Base-by-base conservation (phyloP, 2,329 filamentous ascomycete genomes). In the Pestalotiopsis sp. region DNA sequence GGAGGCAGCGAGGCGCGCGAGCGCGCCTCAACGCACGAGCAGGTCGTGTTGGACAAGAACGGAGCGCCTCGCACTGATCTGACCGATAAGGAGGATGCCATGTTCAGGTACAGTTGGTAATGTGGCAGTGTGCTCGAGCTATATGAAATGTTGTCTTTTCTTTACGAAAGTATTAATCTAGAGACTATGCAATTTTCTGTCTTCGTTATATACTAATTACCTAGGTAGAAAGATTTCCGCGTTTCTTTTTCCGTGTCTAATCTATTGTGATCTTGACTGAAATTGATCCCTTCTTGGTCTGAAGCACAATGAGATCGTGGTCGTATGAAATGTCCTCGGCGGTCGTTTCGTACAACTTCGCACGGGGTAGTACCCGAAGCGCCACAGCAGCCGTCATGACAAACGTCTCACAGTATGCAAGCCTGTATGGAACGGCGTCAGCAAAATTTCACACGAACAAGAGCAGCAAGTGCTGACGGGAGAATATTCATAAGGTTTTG, bases 41-140 rank as follows among this genome's bases (percentile, higher is more conserved):
- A 68, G 52, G 70, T 76, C 0, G 56, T 71, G 1, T 38, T 76
- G 25, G 75, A 77, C 61, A 68, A 73, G 60, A 70, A 68, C 7
- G 77, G 76, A 4, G 69, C 70, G 6, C 75, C 74, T 0, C 71
- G 71, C 13, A 73, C 69, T 4, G 80, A 81, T 69, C 23, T 79
- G 39, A 81, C 80, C 1, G 79, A 82, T 62, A 79, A 76, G 69
- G 75, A 81, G 64, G 80, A 81, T 63, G 67, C 58, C 23, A 56
- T 70, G 7, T 81, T 81, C 64, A 71, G 79, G 12, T 81, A 82
- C 68, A 79, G 74, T 27, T 69, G 72, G 25, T 76, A 58, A 36
- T 36, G 7, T 9, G 20, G 31, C 27, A 52, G 9, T 7, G 11
- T 23, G 11, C 17, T 52, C 6, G 11, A 9, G 45, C 17, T 14